Evolutionary conservation across 78 protist species (phyloP).

Genomic region (Protostelium mycophagum): DNA sequence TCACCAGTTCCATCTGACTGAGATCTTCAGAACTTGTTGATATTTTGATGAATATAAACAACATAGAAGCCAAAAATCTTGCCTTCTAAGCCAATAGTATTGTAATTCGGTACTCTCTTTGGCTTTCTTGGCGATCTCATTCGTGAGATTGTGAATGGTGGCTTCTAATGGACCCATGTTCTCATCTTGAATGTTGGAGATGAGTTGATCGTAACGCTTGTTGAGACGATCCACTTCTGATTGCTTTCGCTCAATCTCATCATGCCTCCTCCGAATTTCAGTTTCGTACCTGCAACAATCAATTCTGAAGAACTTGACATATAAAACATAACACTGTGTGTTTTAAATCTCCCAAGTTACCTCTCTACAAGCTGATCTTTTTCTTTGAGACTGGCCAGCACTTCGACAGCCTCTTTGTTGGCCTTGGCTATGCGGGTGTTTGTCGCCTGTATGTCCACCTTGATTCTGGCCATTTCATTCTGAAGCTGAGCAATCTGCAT

Average conservation of each 20-base stretch:
- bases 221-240: conserved; percentile 50
- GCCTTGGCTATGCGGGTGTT: conserved; percentile 18
- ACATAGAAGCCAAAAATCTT: not conserved
- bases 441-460: conserved; percentile 47
- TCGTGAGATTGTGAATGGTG: conserved; percentile 37
- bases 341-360: too few relatives aligned
- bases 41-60: not conserved
- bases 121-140: conserved; percentile 6
- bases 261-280: conserved; percentile 45
- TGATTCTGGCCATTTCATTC: conserved; percentile 45
- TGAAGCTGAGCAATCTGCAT: conserved; percentile 23
- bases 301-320: too few relatives aligned
- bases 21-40: too few relatives aligned
- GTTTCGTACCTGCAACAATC: too few relatives aligned
- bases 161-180: conserved; percentile 73
- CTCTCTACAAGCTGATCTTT: conserved; percentile 28
- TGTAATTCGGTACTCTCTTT: conserved; percentile 15
- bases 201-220: conserved; percentile 32
- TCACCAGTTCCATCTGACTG: conserved; percentile 44
- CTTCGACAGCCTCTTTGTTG: not conserved
- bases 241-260: conserved; percentile 63
- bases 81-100: conserved; percentile 23
- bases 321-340: too few relatives aligned
- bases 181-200: conserved; percentile 9
- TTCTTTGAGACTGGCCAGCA: conserved; percentile 1